Conservation (phyloP, 768 basidiomycete genomes). For the Boletales sp. region DNA sequence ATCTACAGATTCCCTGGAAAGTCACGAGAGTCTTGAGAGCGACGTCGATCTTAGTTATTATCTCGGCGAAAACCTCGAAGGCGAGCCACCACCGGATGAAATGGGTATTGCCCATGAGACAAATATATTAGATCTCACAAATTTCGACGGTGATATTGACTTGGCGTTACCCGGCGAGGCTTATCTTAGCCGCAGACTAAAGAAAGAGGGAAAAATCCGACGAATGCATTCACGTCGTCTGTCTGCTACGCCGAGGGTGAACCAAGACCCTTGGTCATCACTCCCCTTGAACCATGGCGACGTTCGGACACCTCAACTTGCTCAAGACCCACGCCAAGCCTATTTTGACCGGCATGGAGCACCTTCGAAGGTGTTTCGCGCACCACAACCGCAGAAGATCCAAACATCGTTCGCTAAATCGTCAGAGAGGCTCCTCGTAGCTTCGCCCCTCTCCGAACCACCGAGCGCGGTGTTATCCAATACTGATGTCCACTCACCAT, state of each 20-base stretch:
- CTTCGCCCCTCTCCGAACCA: slow-evolving; percentile 19
- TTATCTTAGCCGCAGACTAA: slow-evolving; percentile 47
- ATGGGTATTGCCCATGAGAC: slow-evolving; percentile 41
- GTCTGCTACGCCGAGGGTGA: slow-evolving; percentile 7
- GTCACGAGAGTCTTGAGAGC: slow-evolving; percentile 29
- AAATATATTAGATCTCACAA: slow-evolving; percentile 62
- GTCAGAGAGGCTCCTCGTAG: slow-evolving; percentile 17
- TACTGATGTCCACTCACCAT: slow-evolving; percentile 8
- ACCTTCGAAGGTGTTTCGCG: background rate
- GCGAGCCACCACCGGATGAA: slow-evolving; percentile 27
- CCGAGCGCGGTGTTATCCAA: slow-evolving; percentile 10
- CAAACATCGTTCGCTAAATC: slow-evolving; percentile 13
- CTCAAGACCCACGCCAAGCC: background rate
- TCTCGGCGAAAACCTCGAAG: slow-evolving; percentile 32
- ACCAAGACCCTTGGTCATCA: slow-evolving; percentile 9
- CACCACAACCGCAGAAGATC: background rate
- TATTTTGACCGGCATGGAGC: background rate
- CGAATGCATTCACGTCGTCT: slow-evolving; percentile 42
- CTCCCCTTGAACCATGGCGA: background rate
- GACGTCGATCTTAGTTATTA: slow-evolving; percentile 44
- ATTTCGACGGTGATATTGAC: slow-evolving; percentile 77
- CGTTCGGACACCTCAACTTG: background rate
- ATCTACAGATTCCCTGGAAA: slow-evolving; percentile 28
- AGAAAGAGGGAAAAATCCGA: slow-evolving; percentile 59
- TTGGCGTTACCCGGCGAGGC: slow-evolving; percentile 53